Evolutionary conservation across 2,329 filamentous ascomycete species (phyloP).

Genomic region (Calonectria naviculata): DNA sequence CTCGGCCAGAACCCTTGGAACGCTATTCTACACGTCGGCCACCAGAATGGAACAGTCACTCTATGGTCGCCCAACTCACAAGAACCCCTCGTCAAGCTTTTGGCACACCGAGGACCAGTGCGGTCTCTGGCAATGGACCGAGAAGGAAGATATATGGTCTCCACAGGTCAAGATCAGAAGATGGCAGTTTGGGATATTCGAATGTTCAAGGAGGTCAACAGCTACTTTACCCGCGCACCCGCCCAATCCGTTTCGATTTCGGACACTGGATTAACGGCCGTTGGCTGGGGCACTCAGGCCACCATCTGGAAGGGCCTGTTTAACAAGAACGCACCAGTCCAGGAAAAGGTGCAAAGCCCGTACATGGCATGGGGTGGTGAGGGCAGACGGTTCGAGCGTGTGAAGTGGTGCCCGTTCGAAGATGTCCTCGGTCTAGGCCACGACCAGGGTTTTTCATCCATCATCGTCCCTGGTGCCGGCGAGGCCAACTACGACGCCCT

Average conservation of each 20-base stretch:
- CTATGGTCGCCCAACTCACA: conserved; percentile 95
- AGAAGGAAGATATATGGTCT: conserved; percentile 95
- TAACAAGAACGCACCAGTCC: conserved; percentile 75
- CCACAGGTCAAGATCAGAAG: conserved; percentile 86
- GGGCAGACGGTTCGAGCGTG: conserved; percentile 81
- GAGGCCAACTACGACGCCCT: conserved; percentile 96
- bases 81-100: conserved; percentile 88
- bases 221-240: conserved; percentile 85
- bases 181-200: conserved; percentile 98
- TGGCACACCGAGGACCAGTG: conserved; percentile 91
- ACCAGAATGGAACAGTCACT: conserved; percentile 94
- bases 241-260: conserved; percentile 89
- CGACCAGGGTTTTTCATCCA: conserved; percentile 85
- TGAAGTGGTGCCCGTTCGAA: conserved; percentile 94
- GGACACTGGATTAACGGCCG: conserved; percentile 86
- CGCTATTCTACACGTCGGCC: conserved; percentile 89
- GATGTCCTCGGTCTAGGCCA: conserved; percentile 91
- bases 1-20: conserved; percentile 93
- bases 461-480: conserved; percentile 93
- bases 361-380: conserved; percentile 96
- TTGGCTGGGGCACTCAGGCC: conserved; percentile 90
- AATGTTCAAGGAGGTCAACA: conserved; percentile 93
- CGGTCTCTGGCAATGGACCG: conserved; percentile 87
- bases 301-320: conserved; percentile 94
- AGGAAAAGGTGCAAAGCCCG: conserved; percentile 84